Conservation (phyloP, 768 basidiomycete species). For the Pholiota microspora region DNA sequence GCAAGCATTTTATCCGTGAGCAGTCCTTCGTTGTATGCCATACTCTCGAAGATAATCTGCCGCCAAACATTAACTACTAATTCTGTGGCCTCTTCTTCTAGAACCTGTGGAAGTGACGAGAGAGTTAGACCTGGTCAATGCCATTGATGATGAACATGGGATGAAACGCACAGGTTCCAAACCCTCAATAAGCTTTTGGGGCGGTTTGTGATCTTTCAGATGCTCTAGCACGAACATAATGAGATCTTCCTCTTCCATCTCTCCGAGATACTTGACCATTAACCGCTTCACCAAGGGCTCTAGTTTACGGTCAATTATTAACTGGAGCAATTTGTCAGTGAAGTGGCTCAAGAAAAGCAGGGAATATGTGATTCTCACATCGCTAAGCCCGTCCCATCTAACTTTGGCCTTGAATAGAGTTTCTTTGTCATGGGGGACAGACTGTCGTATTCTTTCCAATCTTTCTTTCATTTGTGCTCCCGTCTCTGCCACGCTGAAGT, state of each 20-base stretch:
- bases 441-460: constrained; percentile 71
- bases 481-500: constrained; percentile 81
- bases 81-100: constrained; percentile 88
- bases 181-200: constrained; percentile 84
- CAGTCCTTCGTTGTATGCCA: constrained; percentile 88
- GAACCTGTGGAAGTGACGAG: constrained; percentile 51
- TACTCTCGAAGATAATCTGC: constrained; percentile 92
- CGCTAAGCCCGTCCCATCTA: constrained; percentile 87
- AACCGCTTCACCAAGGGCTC: constrained; percentile 80
- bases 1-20: constrained; percentile 84
- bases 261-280: constrained; percentile 87
- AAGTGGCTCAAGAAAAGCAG: not conserved
- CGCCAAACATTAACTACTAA: constrained; percentile 83
- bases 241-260: constrained; percentile 90
- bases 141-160: not conserved
- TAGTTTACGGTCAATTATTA: constrained; percentile 80
- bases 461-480: constrained; percentile 78
- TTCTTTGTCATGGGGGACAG: constrained; percentile 77
- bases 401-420: constrained; percentile 81
- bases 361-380: constrained; percentile 49
- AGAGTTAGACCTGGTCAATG: not conserved
- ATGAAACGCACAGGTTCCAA: constrained; percentile 78
- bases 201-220: constrained; percentile 85
- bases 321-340: constrained; percentile 36
- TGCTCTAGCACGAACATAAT: constrained; percentile 94